Base-by-base conservation (phyloP, 2,329 filamentous ascomycete species). In the Acrocalymma vagum region DNA sequence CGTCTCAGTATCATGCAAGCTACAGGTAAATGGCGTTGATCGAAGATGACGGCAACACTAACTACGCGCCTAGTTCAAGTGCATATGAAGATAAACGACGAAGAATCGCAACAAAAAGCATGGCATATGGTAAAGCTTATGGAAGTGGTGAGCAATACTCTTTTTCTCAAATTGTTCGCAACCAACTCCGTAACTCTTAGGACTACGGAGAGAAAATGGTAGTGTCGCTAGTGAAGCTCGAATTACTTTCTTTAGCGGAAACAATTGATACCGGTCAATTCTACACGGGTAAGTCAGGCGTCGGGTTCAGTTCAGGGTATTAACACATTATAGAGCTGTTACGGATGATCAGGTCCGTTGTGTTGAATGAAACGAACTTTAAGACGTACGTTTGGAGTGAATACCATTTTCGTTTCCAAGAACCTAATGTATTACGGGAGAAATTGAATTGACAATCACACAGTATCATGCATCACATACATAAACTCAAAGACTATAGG, bases 171-270 rank as follows among this genome's bases (percentile, higher is more conserved):
- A 9, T 4, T 16, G 6, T n/a, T 11, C 5, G 26, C 9, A 10
- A 4, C 23, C 33, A 15, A 33, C 22, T 40, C 13, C 6, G 23
- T 21, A 7, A 24, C 21, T 28, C 7, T 25, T 28, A 53, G 37
- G 80, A 85, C 44, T 72, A 87, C 22, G 82, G 82, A 2, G 78
- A 86, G 46, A 84, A 84, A 45, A 77, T 87, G 16, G 71, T 86
- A 0, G 81, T 92, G 3, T 69, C 83, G 4, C 72, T 93, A 6
- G 74, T 94, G 45, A 84, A 81, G 42, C 75, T 95, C 2, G 85
- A 90, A 51, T 57, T 90, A 9, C 71, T 91, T 1, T 78, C 78
- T n/a, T 60, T 53, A n/a, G 62, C 70, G 20, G 37, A 54, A 10
- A 53, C 53, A 0, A 47, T 73, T 3, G 63, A 79, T 41, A 38